A percentile compares a stretch with the other conserved stretches of the same genome.
Conservation (phyloP, 202 grass and related monocot genomes). For the Zoysia matrella region DNA sequence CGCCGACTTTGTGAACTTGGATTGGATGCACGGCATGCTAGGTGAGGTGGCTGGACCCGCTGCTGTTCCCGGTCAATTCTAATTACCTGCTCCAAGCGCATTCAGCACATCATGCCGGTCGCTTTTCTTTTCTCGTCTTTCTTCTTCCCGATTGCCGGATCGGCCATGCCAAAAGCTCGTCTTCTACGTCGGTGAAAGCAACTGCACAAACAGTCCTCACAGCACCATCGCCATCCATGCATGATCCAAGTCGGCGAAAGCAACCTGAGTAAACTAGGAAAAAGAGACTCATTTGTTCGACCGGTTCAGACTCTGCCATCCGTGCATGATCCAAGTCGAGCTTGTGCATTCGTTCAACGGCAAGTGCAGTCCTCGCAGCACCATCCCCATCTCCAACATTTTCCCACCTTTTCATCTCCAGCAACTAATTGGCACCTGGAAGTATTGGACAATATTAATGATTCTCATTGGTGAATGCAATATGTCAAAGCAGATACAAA, state of each 20-base stretch:
- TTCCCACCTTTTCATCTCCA: background rate
- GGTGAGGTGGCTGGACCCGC: background rate
- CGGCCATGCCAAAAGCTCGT: conserved; percentile 25
- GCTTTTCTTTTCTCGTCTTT: background rate
- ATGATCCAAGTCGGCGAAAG: too few species aligned
- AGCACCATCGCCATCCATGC: background rate
- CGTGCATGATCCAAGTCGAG: background rate
- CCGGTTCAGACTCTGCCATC: background rate
- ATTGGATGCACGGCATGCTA: too few species aligned
- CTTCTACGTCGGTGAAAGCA: conserved; percentile 33
- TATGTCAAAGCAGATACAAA: background rate
- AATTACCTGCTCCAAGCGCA: background rate
- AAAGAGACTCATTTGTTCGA: background rate
- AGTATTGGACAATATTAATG: background rate
- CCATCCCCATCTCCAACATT: background rate
- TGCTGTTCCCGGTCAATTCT: background rate
- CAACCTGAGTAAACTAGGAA: too few species aligned
- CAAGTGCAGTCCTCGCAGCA: background rate
- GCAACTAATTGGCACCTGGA: background rate
- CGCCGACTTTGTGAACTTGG: too few species aligned
- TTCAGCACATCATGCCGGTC: background rate
- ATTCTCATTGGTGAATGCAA: background rate
- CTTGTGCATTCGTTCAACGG: background rate
- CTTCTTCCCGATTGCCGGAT: conserved; percentile 8
- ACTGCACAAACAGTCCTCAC: background rate